Evolutionary conservation across 306 rosid genomes (phyloP).

Genomic region (Oemleria cerasiformis): DNA sequence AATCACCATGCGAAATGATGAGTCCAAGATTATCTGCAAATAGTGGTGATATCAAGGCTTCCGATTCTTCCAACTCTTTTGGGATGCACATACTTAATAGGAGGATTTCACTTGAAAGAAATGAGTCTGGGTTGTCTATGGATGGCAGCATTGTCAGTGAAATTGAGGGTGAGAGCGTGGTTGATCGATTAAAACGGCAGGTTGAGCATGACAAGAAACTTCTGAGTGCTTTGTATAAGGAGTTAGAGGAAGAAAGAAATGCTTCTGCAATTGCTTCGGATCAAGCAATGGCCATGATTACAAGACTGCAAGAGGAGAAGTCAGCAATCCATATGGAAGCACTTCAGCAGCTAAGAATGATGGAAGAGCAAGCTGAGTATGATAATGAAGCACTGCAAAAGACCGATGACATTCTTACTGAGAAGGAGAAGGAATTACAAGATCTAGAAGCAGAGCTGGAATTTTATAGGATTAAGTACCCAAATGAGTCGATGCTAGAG

Average conservation of each 20-base stretch:
- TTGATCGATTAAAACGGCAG: constrained; percentile 70
- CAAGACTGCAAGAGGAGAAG: constrained; percentile 85
- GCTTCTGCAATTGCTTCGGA: constrained; percentile 74
- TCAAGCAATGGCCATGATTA: constrained; percentile 93
- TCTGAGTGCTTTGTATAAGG: constrained; percentile 62
- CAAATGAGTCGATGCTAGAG: constrained; percentile 42
- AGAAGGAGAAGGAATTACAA: constrained; percentile 72
- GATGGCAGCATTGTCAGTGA: constrained; percentile 72
- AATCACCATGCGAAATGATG: constrained; percentile 41
- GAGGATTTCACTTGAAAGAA: constrained; percentile 82
- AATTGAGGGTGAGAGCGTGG: constrained; percentile 44
- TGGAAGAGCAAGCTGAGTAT: constrained; percentile 83
- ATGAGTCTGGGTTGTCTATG: constrained; percentile 80
- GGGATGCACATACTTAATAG: constrained; percentile 70
- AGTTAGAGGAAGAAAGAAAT: constrained; percentile 88
- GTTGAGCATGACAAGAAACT: constrained; percentile 81
- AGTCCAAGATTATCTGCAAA: constrained; percentile 73
- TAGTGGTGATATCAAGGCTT: constrained; percentile 55
- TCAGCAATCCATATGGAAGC: constrained; percentile 87
- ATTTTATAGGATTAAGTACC: constrained; percentile 47
- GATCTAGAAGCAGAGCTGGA: constrained; percentile 63
- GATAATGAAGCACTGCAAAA: constrained; percentile 67
- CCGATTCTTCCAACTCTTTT: constrained; percentile 48
- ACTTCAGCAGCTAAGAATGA: constrained; percentile 66
- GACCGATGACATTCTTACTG: constrained; percentile 56